Evolutionary conservation across 2,329 filamentous ascomycete genomes (phyloP).

Genomic region (Dactylellina cionopaga): DNA sequence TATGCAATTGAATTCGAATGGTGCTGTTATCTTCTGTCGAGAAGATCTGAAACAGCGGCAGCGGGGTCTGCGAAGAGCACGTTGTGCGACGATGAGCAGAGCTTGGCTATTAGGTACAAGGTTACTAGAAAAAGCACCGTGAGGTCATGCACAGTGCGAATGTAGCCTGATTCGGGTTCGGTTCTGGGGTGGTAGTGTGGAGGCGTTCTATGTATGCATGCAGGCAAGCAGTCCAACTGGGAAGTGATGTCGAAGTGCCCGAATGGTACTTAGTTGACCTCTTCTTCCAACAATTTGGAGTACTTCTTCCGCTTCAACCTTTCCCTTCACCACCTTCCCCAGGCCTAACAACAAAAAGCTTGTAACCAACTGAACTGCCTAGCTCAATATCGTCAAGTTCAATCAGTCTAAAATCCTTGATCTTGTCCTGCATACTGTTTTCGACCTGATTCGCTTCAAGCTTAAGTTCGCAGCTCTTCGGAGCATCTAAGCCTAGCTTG

Average conservation of each 20-base stretch:
- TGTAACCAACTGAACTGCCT: slow-evolving; percentile 9
- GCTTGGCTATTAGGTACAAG: slow-evolving; percentile 41
- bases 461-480: background rate
- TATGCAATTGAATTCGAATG: slow-evolving; percentile 3
- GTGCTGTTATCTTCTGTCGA: slow-evolving; percentile 20
- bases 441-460: background rate
- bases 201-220: slow-evolving; percentile 10
- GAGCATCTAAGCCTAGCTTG: background rate
- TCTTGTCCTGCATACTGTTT: slow-evolving; percentile 1
- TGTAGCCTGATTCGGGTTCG: slow-evolving; percentile 15
- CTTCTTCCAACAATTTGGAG: slow-evolving; percentile 10
- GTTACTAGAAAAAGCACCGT: slow-evolving; percentile 37
- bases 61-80: slow-evolving; percentile 31
- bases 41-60: slow-evolving; percentile 39
- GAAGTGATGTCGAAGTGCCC: slow-evolving; percentile 19
- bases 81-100: slow-evolving; percentile 38
- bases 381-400: slow-evolving; percentile 2
- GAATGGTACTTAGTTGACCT: slow-evolving; percentile 16
- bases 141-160: slow-evolving; percentile 30
- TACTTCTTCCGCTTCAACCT: background rate
- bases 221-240: slow-evolving; percentile 20
- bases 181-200: slow-evolving; percentile 6
- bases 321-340: background rate
- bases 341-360: slow-evolving; percentile 7
- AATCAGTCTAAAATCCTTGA: slow-evolving; percentile 9